Percentiles rank a stretch among this genome's conserved stretches.
These are phyloP conservation scores for Jamesozyma piceae DNA, from an alignment of 805 yeast genomes.

Conservation along the genomic window DNA sequence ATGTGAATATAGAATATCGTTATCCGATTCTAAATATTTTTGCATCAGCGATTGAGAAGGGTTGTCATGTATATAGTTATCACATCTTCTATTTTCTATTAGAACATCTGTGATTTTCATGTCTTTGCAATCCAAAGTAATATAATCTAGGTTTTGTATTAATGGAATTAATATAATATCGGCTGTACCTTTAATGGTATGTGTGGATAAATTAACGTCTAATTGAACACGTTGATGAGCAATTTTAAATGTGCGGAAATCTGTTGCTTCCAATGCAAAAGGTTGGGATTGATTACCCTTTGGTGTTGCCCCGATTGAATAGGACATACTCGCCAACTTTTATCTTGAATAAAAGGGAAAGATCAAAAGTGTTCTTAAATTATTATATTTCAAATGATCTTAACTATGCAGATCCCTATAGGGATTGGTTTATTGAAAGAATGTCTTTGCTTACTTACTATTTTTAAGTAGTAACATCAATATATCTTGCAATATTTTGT, in stretches of 20 bases:
- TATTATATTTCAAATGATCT: neutral
- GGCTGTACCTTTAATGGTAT: conserved; percentile 58
- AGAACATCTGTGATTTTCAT: conserved; percentile 53
- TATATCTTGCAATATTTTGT: neutral
- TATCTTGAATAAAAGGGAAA: neutral
- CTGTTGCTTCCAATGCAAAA: conserved; percentile 6
- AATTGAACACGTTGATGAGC: conserved; percentile 78
- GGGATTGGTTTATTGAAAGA: neutral
- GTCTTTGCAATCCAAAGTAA: conserved; percentile 76
- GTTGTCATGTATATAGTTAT: conserved; percentile 28
- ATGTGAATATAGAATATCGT: conserved; percentile 14
- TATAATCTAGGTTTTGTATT: conserved; percentile 43
- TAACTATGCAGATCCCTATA: neutral
- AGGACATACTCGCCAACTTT: conserved; percentile 14
- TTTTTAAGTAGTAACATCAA: neutral
- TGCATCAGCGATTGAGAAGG: conserved; percentile 14
- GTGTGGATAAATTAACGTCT: conserved; percentile 66
- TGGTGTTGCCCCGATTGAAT: conserved; percentile 22
- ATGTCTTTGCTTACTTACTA: neutral
- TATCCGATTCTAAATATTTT: conserved; percentile 8
- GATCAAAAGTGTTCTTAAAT: neutral
- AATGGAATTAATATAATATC: conserved; percentile 74
- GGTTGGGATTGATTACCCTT: conserved; percentile 12
- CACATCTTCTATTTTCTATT: conserved; percentile 49
- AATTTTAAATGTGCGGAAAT: conserved; percentile 41